Percentiles rank a stretch among this genome's conserved stretches.
phyloP scores from a whole-genome alignment of 257 asterid species.

The Nicotiana tomentosiformis region DNA sequence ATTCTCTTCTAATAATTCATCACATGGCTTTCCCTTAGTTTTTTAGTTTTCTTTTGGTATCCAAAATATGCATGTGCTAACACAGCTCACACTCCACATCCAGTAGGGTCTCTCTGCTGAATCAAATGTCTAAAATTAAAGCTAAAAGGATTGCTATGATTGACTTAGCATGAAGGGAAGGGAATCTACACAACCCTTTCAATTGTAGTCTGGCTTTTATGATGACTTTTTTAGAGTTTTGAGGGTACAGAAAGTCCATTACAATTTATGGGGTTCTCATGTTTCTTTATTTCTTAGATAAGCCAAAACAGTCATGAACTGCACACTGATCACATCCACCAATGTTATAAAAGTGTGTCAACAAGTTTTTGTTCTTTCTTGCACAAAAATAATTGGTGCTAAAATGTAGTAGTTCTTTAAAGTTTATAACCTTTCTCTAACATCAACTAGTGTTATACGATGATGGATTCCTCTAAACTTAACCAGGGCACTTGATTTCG shows the following conservation, averaged over 20 bases:
- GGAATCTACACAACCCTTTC: constrained; percentile 5
- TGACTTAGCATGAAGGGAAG: constrained; percentile 6
- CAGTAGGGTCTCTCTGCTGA: constrained; percentile 4
- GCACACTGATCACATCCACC: neutral
- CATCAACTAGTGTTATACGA: no score
- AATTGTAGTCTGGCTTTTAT: neutral
- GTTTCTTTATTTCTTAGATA: neutral
- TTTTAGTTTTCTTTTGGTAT: constrained; percentile 1
- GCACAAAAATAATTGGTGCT: constrained; percentile 1
- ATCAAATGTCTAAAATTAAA: neutral
- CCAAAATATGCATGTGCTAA: constrained; percentile 1
- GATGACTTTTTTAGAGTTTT: neutral
- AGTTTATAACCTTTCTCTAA: neutral
- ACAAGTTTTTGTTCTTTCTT: neutral
- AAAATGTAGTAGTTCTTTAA: neutral
- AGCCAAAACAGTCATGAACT: neutral
- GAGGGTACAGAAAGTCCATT: neutral
- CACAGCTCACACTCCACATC: constrained; percentile 11
- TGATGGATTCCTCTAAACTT: neutral
- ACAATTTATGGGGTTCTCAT: neutral
- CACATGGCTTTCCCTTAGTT: neutral
- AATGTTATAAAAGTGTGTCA: neutral
- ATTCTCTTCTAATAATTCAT: neutral
- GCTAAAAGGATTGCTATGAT: neutral
- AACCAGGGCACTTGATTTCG: neutral